Percentiles rank a stretch among this genome's conserved stretches.
These are phyloP conservation scores for Pulveroboletus sp. DNA, from an alignment of 768 basidiomycete species.

Conservation along the genomic window DNA sequence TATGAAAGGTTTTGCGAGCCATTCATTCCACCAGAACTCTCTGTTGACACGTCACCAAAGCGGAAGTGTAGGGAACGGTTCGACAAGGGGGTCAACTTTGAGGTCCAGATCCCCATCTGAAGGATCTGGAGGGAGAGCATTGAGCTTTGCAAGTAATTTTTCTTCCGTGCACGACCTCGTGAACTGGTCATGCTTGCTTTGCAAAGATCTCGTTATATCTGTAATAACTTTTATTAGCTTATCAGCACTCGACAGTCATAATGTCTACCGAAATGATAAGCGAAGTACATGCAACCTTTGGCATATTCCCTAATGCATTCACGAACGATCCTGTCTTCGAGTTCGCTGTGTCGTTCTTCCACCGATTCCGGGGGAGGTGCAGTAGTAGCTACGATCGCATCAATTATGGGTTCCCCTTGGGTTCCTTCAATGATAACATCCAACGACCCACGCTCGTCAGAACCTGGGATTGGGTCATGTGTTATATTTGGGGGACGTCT, in stretches of 20 bases:
- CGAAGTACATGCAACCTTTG: conserved; percentile 88
- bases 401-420: conserved; percentile 47
- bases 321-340: conserved; percentile 79
- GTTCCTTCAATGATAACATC: conserved; percentile 42
- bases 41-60: conserved; percentile 88
- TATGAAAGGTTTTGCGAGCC: conserved; percentile 77
- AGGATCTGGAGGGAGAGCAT: conserved; percentile 42
- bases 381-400: conserved; percentile 53
- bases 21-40: conserved; percentile 97
- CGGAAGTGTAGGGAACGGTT: conserved; percentile 75
- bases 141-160: conserved; percentile 55
- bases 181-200: conserved; percentile 70
- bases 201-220: conserved; percentile 83
- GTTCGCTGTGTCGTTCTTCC: conserved; percentile 67
- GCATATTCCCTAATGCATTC: conserved; percentile 75
- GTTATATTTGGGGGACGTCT: conserved; percentile 37
- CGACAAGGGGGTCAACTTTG: conserved; percentile 52
- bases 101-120: conserved; percentile 26
- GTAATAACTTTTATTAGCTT: conserved; percentile 1
- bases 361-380: conserved; percentile 58
- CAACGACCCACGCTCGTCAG: conserved; percentile 24
- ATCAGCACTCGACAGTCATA: not conserved
- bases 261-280: conserved; percentile 73
- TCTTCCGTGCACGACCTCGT: conserved; percentile 55
- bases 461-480: conserved; percentile 7